Evolutionary conservation across 2,329 filamentous ascomycete species (phyloP).

Genomic region (Nemania serpens): DNA sequence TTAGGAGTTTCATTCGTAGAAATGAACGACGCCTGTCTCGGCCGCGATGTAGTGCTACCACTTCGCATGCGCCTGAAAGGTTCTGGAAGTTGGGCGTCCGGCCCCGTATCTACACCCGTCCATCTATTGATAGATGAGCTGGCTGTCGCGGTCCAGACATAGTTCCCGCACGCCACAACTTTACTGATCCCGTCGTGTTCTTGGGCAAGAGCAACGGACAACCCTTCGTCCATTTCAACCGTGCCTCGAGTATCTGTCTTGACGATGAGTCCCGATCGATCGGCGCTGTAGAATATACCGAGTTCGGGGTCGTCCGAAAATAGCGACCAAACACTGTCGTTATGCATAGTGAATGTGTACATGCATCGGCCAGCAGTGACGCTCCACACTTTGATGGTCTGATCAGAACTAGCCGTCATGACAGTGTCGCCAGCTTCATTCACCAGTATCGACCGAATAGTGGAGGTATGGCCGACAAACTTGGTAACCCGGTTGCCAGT

Average conservation of each 20-base stretch:
- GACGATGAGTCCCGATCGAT: constrained; percentile 89
- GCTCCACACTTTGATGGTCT: constrained; percentile 98
- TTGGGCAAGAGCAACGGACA: constrained; percentile 88
- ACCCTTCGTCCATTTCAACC: constrained; percentile 78
- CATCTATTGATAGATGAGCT: constrained; percentile 92
- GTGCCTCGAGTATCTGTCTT: constrained; percentile 88
- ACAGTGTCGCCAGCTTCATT: constrained; percentile 88
- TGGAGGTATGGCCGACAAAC: constrained; percentile 95
- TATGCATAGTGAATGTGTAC: constrained; percentile 98
- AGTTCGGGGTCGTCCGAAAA: constrained; percentile 87
- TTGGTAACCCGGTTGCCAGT: constrained; percentile 92
- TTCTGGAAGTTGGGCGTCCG: constrained; percentile 69
- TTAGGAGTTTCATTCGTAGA: constrained; percentile 46
- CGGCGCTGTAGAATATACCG: constrained; percentile 90
- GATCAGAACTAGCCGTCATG: constrained; percentile 92
- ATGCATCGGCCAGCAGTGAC: constrained; percentile 93
- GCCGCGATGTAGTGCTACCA: constrained; percentile 46
- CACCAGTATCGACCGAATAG: constrained; percentile 87
- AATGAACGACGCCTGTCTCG: constrained; percentile 44
- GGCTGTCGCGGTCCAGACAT: constrained; percentile 88
- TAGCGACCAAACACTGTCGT: constrained; percentile 95
- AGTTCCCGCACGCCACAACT: constrained; percentile 70
- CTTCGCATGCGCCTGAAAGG: constrained; percentile 53
- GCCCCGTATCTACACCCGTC: constrained; percentile 81
- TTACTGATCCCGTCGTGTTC: constrained; percentile 84